Conservation (phyloP, 306 rosid genomes). For the Gastrolobium villosum region DNA sequence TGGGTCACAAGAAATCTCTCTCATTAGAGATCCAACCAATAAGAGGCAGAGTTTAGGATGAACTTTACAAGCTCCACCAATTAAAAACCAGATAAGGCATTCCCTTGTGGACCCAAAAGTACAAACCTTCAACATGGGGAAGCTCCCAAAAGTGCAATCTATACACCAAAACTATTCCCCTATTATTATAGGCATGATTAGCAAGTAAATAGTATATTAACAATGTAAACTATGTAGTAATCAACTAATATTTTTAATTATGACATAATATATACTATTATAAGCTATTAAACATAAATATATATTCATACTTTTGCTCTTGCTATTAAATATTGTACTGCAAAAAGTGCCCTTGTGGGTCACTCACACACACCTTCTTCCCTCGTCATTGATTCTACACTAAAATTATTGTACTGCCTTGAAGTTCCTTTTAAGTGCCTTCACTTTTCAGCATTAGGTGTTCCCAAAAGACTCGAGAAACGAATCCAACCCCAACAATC, state of each 20-base stretch:
- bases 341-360: conserved; percentile 65
- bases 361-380: conserved; percentile 12
- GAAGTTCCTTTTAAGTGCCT: neutral
- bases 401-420: neutral
- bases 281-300: no score
- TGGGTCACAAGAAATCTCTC: conserved; percentile 55
- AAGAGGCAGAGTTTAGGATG: conserved; percentile 48
- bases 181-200: neutral
- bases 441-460: neutral
- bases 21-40: conserved; percentile 53
- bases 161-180: neutral
- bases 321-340: conserved; percentile 11
- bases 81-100: conserved; percentile 59
- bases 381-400: neutral
- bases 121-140: neutral
- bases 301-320: neutral
- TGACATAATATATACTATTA: no score
- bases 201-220: neutral
- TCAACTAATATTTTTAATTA: no score
- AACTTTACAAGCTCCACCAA: conserved; percentile 48
- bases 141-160: conserved; percentile 46
- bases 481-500: neutral
- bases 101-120: conserved; percentile 44
- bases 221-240: neutral
- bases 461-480: neutral